phyloP scores from a whole-genome alignment of 257 asterid genomes.

The Nicotiana benthamiana region DNA sequence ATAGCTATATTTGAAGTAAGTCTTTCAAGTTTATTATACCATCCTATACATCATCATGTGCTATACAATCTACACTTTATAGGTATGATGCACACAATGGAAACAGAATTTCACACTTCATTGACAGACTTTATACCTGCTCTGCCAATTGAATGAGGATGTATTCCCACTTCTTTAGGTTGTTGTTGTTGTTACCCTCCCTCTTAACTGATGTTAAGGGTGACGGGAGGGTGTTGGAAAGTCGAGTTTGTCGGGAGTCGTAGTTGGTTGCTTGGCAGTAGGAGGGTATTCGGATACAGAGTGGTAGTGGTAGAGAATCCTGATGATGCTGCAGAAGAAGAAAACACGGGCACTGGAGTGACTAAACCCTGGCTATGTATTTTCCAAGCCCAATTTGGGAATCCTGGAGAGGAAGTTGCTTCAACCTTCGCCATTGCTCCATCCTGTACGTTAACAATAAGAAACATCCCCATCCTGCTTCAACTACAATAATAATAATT shows the following conservation, averaged over 20 bases:
- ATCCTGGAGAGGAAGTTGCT: conserved; percentile 38
- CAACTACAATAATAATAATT: background rate
- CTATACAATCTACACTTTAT: background rate
- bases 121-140: background rate
- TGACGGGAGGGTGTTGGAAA: conserved; percentile 29
- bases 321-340: conserved; percentile 91
- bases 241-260: conserved; percentile 24
- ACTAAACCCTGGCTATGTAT: conserved; percentile 40
- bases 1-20: background rate
- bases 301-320: conserved; percentile 65
- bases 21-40: conserved; percentile 1
- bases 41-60: conserved; percentile 1
- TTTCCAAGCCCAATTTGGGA: conserved; percentile 61
- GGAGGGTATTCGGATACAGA: conserved; percentile 27
- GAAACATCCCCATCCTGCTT: background rate
- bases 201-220: conserved; percentile 17
- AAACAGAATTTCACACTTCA: background rate
- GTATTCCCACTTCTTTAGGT: background rate
- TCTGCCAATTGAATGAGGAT: background rate
- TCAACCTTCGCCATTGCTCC: conserved; percentile 33
- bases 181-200: background rate
- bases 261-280: conserved; percentile 26
- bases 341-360: conserved; percentile 32
- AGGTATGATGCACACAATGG: background rate
- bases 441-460: conserved; percentile 34